These are phyloP conservation scores for Hypsizygus marmoreus DNA, from an alignment of 768 basidiomycete species.

Conservation along the genomic window DNA sequence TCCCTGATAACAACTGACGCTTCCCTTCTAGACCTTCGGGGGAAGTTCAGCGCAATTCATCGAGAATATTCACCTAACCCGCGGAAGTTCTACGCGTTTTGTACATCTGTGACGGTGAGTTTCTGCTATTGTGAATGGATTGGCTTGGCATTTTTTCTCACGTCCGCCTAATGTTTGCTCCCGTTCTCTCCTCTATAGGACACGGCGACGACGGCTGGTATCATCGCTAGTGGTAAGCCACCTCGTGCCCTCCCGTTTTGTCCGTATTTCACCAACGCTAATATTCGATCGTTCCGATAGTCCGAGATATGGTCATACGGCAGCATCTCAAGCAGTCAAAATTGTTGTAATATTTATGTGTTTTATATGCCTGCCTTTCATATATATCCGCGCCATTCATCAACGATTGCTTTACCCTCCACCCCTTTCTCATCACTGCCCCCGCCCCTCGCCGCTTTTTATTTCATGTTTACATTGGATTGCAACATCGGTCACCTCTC, in stretches of 20 bases:
- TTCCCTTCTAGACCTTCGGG: constrained; percentile 37
- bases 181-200: constrained; percentile 37
- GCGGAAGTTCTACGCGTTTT: constrained; percentile 59
- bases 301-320: constrained; percentile 81
- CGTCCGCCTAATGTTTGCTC: neutral
- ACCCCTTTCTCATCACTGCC: no score
- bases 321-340: constrained; percentile 76
- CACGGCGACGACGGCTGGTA: constrained; percentile 55
- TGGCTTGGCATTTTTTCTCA: neutral
- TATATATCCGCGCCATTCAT: no score
- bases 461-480: no score
- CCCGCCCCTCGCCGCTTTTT: no score
- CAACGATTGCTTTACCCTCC: no score
- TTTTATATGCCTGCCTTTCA: no score
- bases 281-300: constrained; percentile 33
- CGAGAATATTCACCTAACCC: constrained; percentile 52
- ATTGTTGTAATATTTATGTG: constrained; percentile 46
- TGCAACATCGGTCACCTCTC: no score
- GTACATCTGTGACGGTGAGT: constrained; percentile 64
- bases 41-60: constrained; percentile 55
- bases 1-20: neutral
- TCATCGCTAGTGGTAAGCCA: constrained; percentile 54
- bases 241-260: neutral
- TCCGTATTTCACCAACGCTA: neutral
- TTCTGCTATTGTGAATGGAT: neutral